A percentile compares a stretch with the other conserved stretches of the same genome.
Conservation (phyloP, 1,284 basidiomycete species). For the Bjerkandera adusta region DNA sequence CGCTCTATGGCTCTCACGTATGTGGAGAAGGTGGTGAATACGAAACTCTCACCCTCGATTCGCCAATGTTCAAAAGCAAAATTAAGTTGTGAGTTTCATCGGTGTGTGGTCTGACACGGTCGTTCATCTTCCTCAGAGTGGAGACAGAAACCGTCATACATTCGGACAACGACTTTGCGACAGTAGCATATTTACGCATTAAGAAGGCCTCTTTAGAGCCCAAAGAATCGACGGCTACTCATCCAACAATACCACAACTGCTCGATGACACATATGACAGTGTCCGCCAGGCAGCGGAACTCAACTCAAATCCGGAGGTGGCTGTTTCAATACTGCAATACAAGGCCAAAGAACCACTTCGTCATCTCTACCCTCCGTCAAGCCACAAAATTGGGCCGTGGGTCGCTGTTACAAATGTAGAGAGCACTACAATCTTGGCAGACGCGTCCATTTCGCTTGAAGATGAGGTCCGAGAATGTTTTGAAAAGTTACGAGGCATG, state of each 20-base stretch:
- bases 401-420: slow-evolving; percentile 59
- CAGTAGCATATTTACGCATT: slow-evolving; percentile 86
- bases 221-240: slow-evolving; percentile 38
- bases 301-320: no score
- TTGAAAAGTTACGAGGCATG: slow-evolving; percentile 54
- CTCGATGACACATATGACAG: slow-evolving; percentile 43
- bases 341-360: no score
- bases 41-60: slow-evolving; percentile 91
- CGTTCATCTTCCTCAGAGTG: slow-evolving; percentile 37
- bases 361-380: slow-evolving; percentile 4
- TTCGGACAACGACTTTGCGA: slow-evolving; percentile 74
- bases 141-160: slow-evolving; percentile 74
- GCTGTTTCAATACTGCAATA: no score
- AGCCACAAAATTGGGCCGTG: slow-evolving; percentile 38
- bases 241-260: slow-evolving; percentile 44
- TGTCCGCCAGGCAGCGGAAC: slow-evolving; percentile 24
- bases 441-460: slow-evolving; percentile 39
- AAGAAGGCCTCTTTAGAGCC: slow-evolving; percentile 59
- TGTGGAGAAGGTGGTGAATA: slow-evolving; percentile 99
- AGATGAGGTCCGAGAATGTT: slow-evolving; percentile 65
- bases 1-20: slow-evolving; percentile 86
- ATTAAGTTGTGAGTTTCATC: slow-evolving; percentile 62
- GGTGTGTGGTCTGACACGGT: not conserved
- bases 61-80: slow-evolving; percentile 81
- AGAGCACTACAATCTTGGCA: slow-evolving; percentile 30